Conservation (phyloP, 2,329 filamentous ascomycete species). For the Pseudogymnoascus sp. region DNA sequence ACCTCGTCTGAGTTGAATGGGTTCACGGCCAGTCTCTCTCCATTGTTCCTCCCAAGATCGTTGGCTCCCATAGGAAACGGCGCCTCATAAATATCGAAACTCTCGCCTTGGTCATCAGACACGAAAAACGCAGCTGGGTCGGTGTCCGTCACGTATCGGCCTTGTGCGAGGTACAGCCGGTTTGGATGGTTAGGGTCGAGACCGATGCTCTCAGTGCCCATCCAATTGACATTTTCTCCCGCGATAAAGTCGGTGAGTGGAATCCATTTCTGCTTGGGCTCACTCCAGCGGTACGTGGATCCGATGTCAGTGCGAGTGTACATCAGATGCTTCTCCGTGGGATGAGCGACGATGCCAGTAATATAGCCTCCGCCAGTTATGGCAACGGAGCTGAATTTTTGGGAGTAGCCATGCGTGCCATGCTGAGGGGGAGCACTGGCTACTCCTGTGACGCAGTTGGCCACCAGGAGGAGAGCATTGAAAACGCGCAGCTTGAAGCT, state of each 20-base stretch:
- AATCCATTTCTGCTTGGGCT: constrained; percentile 11
- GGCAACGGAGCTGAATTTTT: constrained; percentile 12
- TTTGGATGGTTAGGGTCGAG: constrained; percentile 12
- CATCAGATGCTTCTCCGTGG: constrained; percentile 12
- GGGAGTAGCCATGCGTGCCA: background rate
- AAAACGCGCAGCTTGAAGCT: background rate
- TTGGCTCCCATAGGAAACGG: constrained; percentile 15
- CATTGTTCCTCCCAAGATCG: constrained; percentile 14
- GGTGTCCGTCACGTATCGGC: constrained; percentile 11
- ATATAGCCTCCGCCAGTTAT: constrained; percentile 15
- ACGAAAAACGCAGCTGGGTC: constrained; percentile 12
- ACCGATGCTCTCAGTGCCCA: constrained; percentile 14
- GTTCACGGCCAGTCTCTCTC: constrained; percentile 14
- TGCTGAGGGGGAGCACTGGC: background rate
- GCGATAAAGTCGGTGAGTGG: constrained; percentile 15
- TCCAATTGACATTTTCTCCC: constrained; percentile 12
- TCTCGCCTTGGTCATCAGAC: constrained; percentile 13
- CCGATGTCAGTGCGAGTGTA: constrained; percentile 15
- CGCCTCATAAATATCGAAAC: constrained; percentile 13
- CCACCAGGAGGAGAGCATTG: background rate
- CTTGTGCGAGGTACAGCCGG: constrained; percentile 14
- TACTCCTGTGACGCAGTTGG: background rate
- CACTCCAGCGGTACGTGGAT: constrained; percentile 12
- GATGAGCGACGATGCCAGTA: constrained; percentile 14
- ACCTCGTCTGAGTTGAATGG: constrained; percentile 14